Percentiles rank a stretch among this genome's conserved stretches.
These are phyloP conservation scores for Talaromyces trachyspermus DNA, from an alignment of 495 filamentous ascomycete species.

Conservation along the genomic window DNA sequence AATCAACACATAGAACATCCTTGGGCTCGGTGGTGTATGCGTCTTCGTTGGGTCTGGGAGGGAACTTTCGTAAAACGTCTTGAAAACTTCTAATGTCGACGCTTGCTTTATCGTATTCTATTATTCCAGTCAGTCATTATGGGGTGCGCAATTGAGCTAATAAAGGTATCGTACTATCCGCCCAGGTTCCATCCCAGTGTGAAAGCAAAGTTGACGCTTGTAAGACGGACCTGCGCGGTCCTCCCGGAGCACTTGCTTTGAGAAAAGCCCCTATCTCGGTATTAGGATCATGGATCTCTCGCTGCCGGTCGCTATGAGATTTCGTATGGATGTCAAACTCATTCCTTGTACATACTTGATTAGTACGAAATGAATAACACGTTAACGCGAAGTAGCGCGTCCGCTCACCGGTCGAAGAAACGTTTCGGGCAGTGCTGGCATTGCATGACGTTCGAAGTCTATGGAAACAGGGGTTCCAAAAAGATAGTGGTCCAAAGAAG, in stretches of 20 bases:
- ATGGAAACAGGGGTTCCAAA: not conserved
- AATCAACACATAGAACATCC: constrained; percentile 22
- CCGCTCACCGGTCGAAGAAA: constrained; percentile 6
- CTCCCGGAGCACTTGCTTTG: not conserved
- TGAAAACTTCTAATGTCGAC: constrained; percentile 18
- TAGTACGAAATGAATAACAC: not conserved
- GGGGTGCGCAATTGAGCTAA: not conserved
- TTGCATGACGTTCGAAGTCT: constrained; percentile 5
- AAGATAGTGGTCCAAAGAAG: too few relatives aligned
- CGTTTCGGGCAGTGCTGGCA: constrained; percentile 9
- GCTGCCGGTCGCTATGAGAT: constrained; percentile 5
- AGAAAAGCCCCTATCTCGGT: constrained; percentile 6
- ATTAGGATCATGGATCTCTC: not conserved
- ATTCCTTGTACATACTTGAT: not conserved
- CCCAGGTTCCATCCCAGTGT: not conserved
- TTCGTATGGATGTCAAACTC: constrained; percentile 3
- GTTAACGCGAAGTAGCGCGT: not conserved
- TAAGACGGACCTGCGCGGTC: constrained; percentile 3
- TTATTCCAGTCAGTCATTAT: not conserved
- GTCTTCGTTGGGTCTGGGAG: constrained; percentile 22
- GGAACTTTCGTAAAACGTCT: constrained; percentile 22
- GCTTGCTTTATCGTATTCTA: not conserved
- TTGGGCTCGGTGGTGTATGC: constrained; percentile 14
- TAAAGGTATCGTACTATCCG: not conserved
- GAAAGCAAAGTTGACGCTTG: constrained; percentile 8